These are phyloP conservation scores for Erodium moschatum DNA, from an alignment of 441 rosid genomes.

Conservation along the genomic window DNA sequence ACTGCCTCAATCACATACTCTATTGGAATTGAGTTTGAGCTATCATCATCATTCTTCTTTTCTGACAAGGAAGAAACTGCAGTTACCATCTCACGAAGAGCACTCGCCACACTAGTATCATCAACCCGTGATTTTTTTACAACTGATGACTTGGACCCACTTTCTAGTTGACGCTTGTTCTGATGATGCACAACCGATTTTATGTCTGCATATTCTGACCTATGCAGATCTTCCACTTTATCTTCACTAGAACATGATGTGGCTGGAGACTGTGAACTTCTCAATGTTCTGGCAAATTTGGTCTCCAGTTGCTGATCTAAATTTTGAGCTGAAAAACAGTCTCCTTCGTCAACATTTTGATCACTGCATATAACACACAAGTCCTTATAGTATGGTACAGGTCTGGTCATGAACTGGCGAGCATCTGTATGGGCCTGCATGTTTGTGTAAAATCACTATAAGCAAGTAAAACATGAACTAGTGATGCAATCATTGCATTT, in stretches of 20 bases:
- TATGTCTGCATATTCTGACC: slow-evolving; percentile 20
- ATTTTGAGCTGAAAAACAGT: slow-evolving; percentile 43
- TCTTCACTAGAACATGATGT: slow-evolving; percentile 39
- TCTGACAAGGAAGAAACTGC: slow-evolving; percentile 31
- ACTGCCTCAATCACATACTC: slow-evolving; percentile 49
- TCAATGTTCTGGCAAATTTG: slow-evolving; percentile 26
- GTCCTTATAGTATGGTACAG: slow-evolving; percentile 74
- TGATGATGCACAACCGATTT: slow-evolving; percentile 23
- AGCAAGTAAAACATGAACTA: slow-evolving; percentile 6
- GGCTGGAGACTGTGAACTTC: slow-evolving; percentile 26
- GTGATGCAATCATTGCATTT: neutral
- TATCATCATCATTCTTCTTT: slow-evolving; percentile 19
- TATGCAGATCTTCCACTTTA: slow-evolving; percentile 27
- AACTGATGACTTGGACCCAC: slow-evolving; percentile 23
- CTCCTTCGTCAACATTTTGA: slow-evolving; percentile 37
- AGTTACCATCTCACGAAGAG: slow-evolving; percentile 27
- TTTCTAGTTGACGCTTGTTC: slow-evolving; percentile 38
- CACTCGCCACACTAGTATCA: slow-evolving; percentile 26
- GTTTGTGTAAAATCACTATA: slow-evolving; percentile 13
- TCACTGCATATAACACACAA: slow-evolving; percentile 53
- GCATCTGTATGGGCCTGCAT: slow-evolving; percentile 62
- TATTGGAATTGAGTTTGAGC: slow-evolving; percentile 26
- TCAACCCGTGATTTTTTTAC: slow-evolving; percentile 36
- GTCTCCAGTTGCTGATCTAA: slow-evolving; percentile 38
- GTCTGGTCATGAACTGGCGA: slow-evolving; percentile 72